A percentile compares a stretch with the other conserved stretches of the same genome.
Evolutionary conservation across 106 monocot species (phyloP).

Genomic region (Ottelia alismoides): DNA sequence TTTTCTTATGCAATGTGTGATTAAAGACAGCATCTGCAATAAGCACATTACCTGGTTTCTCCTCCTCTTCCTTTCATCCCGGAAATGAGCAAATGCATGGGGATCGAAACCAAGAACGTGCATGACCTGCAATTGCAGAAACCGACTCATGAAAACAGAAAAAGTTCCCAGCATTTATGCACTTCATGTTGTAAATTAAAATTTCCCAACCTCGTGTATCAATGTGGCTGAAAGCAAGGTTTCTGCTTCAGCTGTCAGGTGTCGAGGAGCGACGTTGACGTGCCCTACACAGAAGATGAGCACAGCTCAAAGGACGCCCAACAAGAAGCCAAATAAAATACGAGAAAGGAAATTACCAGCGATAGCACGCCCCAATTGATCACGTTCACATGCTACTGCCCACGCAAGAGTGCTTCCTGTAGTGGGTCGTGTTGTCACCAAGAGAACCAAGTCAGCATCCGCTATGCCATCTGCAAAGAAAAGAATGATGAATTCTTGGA

Average conservation of each 20-base stretch:
- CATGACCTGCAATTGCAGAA: constrained; percentile 90
- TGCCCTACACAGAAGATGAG: constrained; percentile 50
- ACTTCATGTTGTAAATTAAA: no score
- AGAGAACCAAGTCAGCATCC: constrained; percentile 85
- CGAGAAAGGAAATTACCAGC: constrained; percentile 45
- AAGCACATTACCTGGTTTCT: constrained; percentile 76
- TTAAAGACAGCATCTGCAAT: no score
- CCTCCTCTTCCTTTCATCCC: constrained; percentile 94
- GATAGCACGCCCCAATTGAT: constrained; percentile 98
- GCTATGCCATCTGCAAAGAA: constrained; percentile 84
- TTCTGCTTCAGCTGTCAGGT: constrained; percentile 96
- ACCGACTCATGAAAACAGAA: no score
- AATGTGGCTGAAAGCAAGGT: constrained; percentile 92
- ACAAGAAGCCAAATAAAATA: no score
- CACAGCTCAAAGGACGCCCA: background rate
- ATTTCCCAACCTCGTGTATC: constrained; percentile 95
- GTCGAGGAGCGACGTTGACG: constrained; percentile 97
- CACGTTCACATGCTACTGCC: constrained; percentile 99
- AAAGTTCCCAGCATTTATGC: no score
- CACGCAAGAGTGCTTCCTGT: constrained; percentile 98
- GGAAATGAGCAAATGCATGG: constrained; percentile 99
- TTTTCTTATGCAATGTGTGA: no score
- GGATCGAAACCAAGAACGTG: constrained; percentile 99
- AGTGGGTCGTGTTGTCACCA: constrained; percentile 95
- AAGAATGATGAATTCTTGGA: no score